A percentile compares a stretch with the other conserved stretches of the same genome.
phyloP scores from a whole-genome alignment of 1,139 yeast genomes.

The Protomyces lactucae-debilis region DNA sequence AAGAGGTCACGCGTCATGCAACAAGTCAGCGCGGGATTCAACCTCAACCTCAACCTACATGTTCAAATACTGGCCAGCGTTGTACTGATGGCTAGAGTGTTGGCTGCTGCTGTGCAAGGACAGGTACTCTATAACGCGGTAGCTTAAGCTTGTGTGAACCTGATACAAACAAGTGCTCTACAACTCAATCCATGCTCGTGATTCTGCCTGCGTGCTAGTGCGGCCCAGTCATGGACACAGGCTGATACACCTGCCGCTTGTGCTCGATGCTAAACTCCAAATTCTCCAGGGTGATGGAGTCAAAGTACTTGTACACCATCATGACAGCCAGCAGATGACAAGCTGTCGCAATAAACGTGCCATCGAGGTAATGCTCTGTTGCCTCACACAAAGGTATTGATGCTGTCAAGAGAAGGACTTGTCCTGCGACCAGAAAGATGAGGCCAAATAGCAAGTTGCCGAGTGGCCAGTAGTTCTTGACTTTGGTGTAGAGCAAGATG shows the following conservation, averaged over 20 bases:
- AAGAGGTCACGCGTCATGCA: too few relatives aligned
- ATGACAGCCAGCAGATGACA: constrained; percentile 76
- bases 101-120: too few relatives aligned
- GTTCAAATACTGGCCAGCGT: too few relatives aligned
- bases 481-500: constrained; percentile 61
- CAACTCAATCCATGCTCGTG: too few relatives aligned
- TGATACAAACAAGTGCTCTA: too few relatives aligned
- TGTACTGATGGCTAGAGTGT: too few relatives aligned
- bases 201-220: too few relatives aligned
- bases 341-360: constrained; percentile 74
- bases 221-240: background rate
- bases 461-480: constrained; percentile 78
- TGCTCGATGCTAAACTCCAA: constrained; percentile 73
- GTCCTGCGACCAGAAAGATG: constrained; percentile 76
- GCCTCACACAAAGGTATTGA: constrained; percentile 61
- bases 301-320: constrained; percentile 98
- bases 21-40: too few relatives aligned
- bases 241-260: constrained; percentile 42
- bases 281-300: constrained; percentile 84
- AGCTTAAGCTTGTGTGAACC: too few relatives aligned
- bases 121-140: too few relatives aligned
- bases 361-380: constrained; percentile 82
- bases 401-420: constrained; percentile 64
- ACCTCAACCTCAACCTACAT: too few relatives aligned
- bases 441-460: constrained; percentile 71